Conservation (phyloP, 1,284 basidiomycete genomes). For the Cronartium ribicola region DNA sequence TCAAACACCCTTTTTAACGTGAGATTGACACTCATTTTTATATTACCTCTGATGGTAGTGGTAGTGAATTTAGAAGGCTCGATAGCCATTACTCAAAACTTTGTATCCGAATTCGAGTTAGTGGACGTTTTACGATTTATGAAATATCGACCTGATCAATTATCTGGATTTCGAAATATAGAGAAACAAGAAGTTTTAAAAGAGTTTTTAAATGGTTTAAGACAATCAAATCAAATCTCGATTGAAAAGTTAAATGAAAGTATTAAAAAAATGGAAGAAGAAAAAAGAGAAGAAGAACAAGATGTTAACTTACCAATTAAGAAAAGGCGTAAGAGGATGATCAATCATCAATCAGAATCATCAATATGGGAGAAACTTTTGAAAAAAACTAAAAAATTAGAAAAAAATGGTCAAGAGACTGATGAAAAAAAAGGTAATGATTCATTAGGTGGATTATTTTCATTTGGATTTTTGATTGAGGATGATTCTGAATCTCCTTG, state of each 20-base stretch:
- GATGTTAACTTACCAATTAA: neutral
- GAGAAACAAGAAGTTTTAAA: neutral
- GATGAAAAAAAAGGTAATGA: neutral
- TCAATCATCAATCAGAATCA: neutral
- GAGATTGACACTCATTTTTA: neutral
- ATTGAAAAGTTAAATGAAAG: neutral
- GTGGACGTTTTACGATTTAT: constrained; percentile 53
- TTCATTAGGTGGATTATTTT: neutral
- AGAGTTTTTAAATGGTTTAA: neutral
- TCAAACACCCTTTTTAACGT: neutral
- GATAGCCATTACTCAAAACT: constrained; percentile 55
- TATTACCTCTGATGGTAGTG: constrained; percentile 38
- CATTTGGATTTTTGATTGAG: neutral
- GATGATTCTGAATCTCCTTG: neutral
- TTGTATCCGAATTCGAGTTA: constrained; percentile 53
- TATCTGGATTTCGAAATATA: constrained; percentile 52
- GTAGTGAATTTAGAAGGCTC: constrained; percentile 51
- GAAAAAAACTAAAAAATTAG: neutral
- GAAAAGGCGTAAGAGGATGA: neutral
- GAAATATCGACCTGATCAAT: constrained; percentile 53
- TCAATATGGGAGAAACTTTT: constrained; percentile 2
- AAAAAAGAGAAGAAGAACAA: neutral
- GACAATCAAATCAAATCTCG: neutral
- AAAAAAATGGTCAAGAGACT: neutral
- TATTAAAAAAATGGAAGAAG: neutral